These are phyloP conservation scores for Aspergillus wentii DNA, from an alignment of 495 filamentous ascomycete species.

Conservation along the genomic window DNA sequence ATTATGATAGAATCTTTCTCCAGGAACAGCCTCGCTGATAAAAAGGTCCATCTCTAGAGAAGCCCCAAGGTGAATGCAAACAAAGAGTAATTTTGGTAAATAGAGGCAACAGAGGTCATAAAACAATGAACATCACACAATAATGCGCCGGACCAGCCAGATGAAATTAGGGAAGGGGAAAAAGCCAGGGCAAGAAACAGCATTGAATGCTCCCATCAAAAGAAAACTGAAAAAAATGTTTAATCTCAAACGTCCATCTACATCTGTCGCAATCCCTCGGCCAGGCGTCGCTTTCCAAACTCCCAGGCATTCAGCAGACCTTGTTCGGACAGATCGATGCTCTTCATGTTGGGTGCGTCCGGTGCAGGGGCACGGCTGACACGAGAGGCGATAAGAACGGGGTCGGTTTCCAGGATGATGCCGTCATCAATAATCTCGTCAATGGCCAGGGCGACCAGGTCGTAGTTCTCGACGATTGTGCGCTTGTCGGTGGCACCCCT, in stretches of 20 bases:
- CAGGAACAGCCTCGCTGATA: too few species aligned
- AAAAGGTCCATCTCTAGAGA: constrained; percentile 24
- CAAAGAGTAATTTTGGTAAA: constrained; percentile 11
- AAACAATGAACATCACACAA: constrained; percentile 18
- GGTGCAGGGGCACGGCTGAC: constrained; percentile 90
- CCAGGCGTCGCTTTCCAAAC: constrained; percentile 87
- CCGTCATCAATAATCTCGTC: constrained; percentile 97
- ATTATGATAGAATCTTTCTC: too few species aligned
- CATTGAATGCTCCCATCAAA: constrained; percentile 22
- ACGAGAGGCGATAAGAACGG: constrained; percentile 81
- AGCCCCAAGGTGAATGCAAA: constrained; percentile 8
- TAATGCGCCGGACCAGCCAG: constrained; percentile 42
- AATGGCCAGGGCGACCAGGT: constrained; percentile 82
- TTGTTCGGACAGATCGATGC: constrained; percentile 93
- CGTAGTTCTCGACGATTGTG: constrained; percentile 97
- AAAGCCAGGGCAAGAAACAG: constrained; percentile 14
- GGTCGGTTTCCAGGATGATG: constrained; percentile 94
- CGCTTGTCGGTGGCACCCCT: constrained; percentile 95
- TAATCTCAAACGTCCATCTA: constrained; percentile 14
- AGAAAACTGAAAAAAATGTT: constrained; percentile 9
- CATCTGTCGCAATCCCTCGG: constrained; percentile 83
- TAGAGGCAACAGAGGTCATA: constrained; percentile 10
- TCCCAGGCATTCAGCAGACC: constrained; percentile 93
- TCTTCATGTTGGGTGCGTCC: constrained; percentile 81
- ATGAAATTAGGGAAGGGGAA: constrained; percentile 19